These are phyloP conservation scores for Camillea tinctor DNA, from an alignment of 2,329 filamentous ascomycete genomes.

Conservation along the genomic window DNA sequence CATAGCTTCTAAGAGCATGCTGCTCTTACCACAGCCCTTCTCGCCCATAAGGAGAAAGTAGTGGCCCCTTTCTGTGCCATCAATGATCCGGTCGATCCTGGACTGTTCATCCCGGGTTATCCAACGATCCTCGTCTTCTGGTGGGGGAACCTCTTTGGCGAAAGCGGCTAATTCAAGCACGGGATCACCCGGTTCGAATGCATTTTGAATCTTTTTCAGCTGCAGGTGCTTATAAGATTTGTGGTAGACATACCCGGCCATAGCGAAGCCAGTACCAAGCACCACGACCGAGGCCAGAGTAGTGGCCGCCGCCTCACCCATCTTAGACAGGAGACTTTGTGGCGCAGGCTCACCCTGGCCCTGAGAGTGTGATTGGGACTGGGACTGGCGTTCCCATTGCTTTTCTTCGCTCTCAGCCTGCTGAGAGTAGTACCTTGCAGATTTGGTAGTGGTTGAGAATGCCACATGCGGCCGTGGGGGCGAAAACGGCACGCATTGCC, in stretches of 20 bases:
- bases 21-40: conserved; percentile 95
- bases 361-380: not conserved
- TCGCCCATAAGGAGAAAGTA: conserved; percentile 93
- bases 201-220: conserved; percentile 86
- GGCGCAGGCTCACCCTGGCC: conserved; percentile 5
- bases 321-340: conserved; percentile 51
- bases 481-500: not conserved
- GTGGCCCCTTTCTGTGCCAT: conserved; percentile 70
- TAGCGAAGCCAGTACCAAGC: conserved; percentile 61
- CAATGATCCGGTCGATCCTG: conserved; percentile 78
- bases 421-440: not conserved
- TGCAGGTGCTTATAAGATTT: conserved; percentile 86
- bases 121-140: conserved; percentile 64
- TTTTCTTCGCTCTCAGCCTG: not conserved
- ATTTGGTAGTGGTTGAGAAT: not conserved
- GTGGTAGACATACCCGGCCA: conserved; percentile 76
- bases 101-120: conserved; percentile 79
- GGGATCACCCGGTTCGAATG: conserved; percentile 89
- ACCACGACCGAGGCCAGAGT: conserved; percentile 74
- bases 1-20: conserved; percentile 95
- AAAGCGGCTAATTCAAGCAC: conserved; percentile 77
- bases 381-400: no score
- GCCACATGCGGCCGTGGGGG: not conserved
- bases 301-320: conserved; percentile 72
- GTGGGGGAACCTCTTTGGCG: conserved; percentile 53